Base-by-base conservation (phyloP, 805 yeast genomes). In the Geotrichum ghanense region DNA sequence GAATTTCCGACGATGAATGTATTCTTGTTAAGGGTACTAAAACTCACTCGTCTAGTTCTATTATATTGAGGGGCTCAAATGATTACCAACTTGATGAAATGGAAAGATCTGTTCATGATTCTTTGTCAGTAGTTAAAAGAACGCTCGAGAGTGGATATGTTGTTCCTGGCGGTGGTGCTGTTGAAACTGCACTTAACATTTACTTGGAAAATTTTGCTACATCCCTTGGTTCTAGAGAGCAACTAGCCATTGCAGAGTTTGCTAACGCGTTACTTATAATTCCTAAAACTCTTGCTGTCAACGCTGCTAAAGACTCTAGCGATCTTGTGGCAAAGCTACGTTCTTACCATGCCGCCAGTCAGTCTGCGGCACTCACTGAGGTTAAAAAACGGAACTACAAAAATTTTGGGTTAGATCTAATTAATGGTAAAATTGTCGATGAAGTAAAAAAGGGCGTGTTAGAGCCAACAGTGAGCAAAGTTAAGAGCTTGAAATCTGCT, bases 151-250 rank as follows among this genome's bases (percentile, higher is more conserved):
- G 90, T 59, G 97, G 97, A 19, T 69, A 76, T 54, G 89, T 94
- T 48, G 98, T 92, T 3, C 97, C 98, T 40, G 99, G 99, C 51
- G 99, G 99, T 54, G 99, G 99, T 51, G 94, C 95, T n/a, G 98
- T 92, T 27, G 99, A 92, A 69, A 75, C 95, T 45, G 97, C 97
- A 2, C 74, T 92, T 61, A 89, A 88, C 69, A 88, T 92, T 45
- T 92, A 86, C 64, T 72, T 92, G 63, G 98, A 92, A 66, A 90
- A 86, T 64, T 92, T 92, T 66, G 98, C 98, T 44, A 92, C 97
- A 6, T 88, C 97, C 1, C 90, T 92, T 45, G 97, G 97, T 2
- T 86, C 96, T 17, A 79, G 98, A 60, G 98, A 92, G 66, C 98
- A 92, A 66, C 75, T 92, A 59, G 97, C 98, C 16, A 92, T 92